Conservation (phyloP, 2,329 filamentous ascomycete species). For the Aspergillus melleus region DNA sequence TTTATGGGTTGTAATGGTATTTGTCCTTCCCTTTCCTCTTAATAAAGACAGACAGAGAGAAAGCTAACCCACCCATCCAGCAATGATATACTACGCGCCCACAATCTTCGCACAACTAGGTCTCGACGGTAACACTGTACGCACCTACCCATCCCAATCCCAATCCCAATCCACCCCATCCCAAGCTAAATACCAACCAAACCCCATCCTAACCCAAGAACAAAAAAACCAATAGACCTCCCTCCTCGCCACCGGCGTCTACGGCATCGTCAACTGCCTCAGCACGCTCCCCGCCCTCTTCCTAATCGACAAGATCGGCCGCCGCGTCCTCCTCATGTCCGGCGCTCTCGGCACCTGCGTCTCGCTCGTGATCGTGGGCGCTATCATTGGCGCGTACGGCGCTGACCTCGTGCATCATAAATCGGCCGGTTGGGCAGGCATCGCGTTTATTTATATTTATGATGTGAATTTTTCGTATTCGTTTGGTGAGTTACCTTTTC, state of each 20-base stretch:
- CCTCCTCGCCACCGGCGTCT: constrained; percentile 38
- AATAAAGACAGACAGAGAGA: neutral
- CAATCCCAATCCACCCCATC: too few species aligned
- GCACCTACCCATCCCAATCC: neutral
- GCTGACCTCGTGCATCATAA: constrained; percentile 27
- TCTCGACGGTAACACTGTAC: constrained; percentile 35
- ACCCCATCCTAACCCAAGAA: neutral
- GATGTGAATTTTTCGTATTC: constrained; percentile 41
- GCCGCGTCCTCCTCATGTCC: constrained; percentile 35
- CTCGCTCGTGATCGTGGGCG: constrained; percentile 37
- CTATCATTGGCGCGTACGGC: constrained; percentile 35
- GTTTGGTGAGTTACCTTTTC: constrained; percentile 29
- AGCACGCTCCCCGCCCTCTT: constrained; percentile 36
- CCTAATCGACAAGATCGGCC: constrained; percentile 37
- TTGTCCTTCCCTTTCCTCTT: neutral
- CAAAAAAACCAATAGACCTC: constrained; percentile 22
- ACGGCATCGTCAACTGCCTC: constrained; percentile 41
- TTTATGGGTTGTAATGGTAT: constrained; percentile 49
- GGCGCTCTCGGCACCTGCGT: constrained; percentile 38
- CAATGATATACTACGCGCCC: constrained; percentile 52
- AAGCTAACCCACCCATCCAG: constrained; percentile 13
- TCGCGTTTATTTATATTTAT: constrained; percentile 42
- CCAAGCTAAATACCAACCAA: neutral
- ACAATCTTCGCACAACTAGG: constrained; percentile 50
- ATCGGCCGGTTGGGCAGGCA: constrained; percentile 37